Conservation (phyloP, 768 basidiomycete genomes). For the Xanthoconium stramineum region DNA sequence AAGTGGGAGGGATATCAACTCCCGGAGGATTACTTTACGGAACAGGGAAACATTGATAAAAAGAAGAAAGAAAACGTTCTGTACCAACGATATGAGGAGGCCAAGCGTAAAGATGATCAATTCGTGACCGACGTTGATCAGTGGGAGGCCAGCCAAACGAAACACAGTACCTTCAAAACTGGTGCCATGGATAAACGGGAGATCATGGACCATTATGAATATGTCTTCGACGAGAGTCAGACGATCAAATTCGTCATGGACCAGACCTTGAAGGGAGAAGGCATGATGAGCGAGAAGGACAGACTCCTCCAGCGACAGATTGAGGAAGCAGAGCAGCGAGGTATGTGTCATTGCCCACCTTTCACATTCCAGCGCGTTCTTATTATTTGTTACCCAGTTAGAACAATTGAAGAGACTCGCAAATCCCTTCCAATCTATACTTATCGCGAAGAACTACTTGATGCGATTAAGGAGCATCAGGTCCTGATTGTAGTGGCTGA, state of each 20-base stretch:
- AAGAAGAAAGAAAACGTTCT: slow-evolving; percentile 92
- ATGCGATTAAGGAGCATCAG: slow-evolving; percentile 87
- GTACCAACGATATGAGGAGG: slow-evolving; percentile 94
- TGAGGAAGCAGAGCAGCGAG: slow-evolving; percentile 86
- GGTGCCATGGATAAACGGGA: slow-evolving; percentile 90
- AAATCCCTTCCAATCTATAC: slow-evolving; percentile 90
- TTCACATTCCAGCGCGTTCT: background rate
- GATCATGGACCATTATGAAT: slow-evolving; percentile 85
- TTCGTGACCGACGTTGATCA: slow-evolving; percentile 97
- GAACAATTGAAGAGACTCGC: slow-evolving; percentile 89
- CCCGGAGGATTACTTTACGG: slow-evolving; percentile 97
- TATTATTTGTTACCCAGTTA: slow-evolving; percentile 44
- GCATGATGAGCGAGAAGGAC: slow-evolving; percentile 78
- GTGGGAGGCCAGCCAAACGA: slow-evolving; percentile 92
- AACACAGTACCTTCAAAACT: slow-evolving; percentile 83
- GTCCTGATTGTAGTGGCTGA: slow-evolving; percentile 97
- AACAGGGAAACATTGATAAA: slow-evolving; percentile 96
- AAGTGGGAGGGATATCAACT: slow-evolving; percentile 94
- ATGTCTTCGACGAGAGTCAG: slow-evolving; percentile 97
- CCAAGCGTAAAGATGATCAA: slow-evolving; percentile 86
- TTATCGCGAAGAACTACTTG: slow-evolving; percentile 84
- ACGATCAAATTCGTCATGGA: slow-evolving; percentile 96
- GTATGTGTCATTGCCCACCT: slow-evolving; percentile 41
- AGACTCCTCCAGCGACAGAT: slow-evolving; percentile 83
- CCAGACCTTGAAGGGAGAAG: slow-evolving; percentile 60